Percentiles rank a stretch among this genome's conserved stretches.
phyloP scores from a whole-genome alignment of 257 asterid genomes.

The Lantana camara region DNA sequence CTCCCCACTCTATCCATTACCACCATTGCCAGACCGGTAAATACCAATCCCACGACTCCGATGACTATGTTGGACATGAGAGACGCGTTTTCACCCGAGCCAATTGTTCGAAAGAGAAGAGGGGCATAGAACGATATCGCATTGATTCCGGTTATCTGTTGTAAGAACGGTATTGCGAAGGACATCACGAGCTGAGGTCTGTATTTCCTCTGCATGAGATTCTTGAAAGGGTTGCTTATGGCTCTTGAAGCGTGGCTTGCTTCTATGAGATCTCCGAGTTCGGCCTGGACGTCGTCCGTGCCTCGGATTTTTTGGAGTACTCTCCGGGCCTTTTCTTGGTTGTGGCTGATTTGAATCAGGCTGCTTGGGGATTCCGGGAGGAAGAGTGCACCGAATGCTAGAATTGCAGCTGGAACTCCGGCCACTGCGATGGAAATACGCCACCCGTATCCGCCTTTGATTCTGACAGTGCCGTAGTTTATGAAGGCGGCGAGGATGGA shows the following conservation, averaged over 20 bases:
- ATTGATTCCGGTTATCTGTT: constrained; percentile 36
- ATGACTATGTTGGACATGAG: constrained; percentile 30
- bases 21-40: constrained; percentile 1
- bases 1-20: constrained; percentile 35
- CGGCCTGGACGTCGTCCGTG: constrained; percentile 32
- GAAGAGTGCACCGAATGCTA: constrained; percentile 34
- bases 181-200: constrained; percentile 43
- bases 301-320: constrained; percentile 33
- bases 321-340: constrained; percentile 24
- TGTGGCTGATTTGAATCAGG: constrained; percentile 29
- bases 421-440: constrained; percentile 38
- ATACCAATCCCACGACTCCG: constrained; percentile 22
- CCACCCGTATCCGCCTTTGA: constrained; percentile 44
- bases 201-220: constrained; percentile 32
- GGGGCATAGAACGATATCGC: constrained; percentile 38
- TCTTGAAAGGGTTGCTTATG: constrained; percentile 30
- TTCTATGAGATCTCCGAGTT: constrained; percentile 33
- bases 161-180: constrained; percentile 35
- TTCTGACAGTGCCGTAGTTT: constrained; percentile 41
- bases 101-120: constrained; percentile 28
- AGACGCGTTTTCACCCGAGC: constrained; percentile 36
- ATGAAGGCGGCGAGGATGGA: constrained; percentile 49
- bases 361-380: constrained; percentile 41
- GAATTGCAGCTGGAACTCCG: constrained; percentile 32
- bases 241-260: constrained; percentile 35